These are phyloP conservation scores for Phytophthora boehmeriae DNA, from an alignment of 352 stramenopile species.

Conservation along the genomic window DNA sequence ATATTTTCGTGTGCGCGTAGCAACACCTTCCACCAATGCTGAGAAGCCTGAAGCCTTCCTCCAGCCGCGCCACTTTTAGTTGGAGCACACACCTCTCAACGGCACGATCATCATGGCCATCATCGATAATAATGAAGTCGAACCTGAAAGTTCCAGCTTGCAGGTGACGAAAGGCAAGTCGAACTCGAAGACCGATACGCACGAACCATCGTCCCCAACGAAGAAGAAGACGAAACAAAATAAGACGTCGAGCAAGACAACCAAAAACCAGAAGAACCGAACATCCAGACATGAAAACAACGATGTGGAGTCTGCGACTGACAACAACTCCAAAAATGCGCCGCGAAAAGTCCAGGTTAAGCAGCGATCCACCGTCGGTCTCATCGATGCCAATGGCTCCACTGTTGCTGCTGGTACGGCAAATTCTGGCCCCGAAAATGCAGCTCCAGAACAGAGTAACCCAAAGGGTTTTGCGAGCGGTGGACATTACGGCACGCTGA, in stretches of 20 bases:
- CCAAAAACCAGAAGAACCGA: slow-evolving; percentile 1
- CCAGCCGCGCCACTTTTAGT: too few relatives aligned
- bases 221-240: neutral
- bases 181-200: neutral
- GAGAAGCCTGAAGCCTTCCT: too few relatives aligned
- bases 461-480: slow-evolving; percentile 25
- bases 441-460: slow-evolving; percentile 2
- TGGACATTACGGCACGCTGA: slow-evolving; percentile 47
- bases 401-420: slow-evolving; percentile 3
- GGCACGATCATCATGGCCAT: neutral
- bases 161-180: neutral
- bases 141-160: neutral
- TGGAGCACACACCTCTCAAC: too few relatives aligned
- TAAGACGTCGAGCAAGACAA: neutral
- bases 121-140: neutral
- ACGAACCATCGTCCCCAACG: neutral
- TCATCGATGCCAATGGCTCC: slow-evolving; percentile 6
- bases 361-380: neutral
- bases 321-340: neutral
- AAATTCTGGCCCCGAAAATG: neutral
- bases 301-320: neutral
- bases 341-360: neutral
- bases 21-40: neutral
- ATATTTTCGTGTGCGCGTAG: neutral
- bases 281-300: neutral